phyloP scores from a whole-genome alignment of 495 filamentous ascomycete genomes.

The Hypoxylon rickii region DNA sequence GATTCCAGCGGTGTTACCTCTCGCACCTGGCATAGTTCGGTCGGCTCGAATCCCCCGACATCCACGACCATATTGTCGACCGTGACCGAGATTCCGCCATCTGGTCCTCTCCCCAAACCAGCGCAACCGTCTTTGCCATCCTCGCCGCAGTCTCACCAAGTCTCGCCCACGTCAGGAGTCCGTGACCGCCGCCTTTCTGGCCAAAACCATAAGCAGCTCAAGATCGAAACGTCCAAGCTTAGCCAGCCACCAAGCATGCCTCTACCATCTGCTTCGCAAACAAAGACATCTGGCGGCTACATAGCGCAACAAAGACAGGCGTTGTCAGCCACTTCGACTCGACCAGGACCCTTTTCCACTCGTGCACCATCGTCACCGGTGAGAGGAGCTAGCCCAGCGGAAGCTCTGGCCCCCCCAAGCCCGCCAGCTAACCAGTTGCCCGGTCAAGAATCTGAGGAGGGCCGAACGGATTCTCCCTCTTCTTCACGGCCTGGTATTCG shows the following conservation, averaged over 20 bases:
- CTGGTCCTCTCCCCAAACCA: slow-evolving; percentile 34
- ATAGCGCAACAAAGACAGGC: slow-evolving; percentile 54
- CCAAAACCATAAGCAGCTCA: slow-evolving; percentile 76
- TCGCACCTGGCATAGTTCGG: slow-evolving; percentile 86
- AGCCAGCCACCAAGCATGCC: slow-evolving; percentile 43
- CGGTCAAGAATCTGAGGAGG: slow-evolving; percentile 34
- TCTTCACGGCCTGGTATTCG: slow-evolving; percentile 58
- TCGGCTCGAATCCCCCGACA: slow-evolving; percentile 76
- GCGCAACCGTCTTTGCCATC: slow-evolving; percentile 48
- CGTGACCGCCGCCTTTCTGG: slow-evolving; percentile 82
- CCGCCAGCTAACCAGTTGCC: slow-evolving; percentile 16
- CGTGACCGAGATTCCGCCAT: slow-evolving; percentile 66
- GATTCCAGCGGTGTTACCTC: slow-evolving; percentile 84
- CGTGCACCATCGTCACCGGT: slow-evolving; percentile 40
- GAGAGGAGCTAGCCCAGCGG: slow-evolving; percentile 34
- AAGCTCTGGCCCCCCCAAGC: slow-evolving; percentile 40
- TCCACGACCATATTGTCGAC: slow-evolving; percentile 74
- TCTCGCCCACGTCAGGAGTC: slow-evolving; percentile 61
- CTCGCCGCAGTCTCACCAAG: slow-evolving; percentile 45
- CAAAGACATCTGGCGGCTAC: slow-evolving; percentile 48
- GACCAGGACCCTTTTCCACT: slow-evolving; percentile 39
- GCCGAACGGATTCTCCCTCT: slow-evolving; percentile 47
- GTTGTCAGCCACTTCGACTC: slow-evolving; percentile 45
- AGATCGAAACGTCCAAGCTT: slow-evolving; percentile 77
- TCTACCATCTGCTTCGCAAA: slow-evolving; percentile 44